Base-by-base conservation (phyloP, 75 land plant genomes). In the Isoetes taiwanensis region DNA sequence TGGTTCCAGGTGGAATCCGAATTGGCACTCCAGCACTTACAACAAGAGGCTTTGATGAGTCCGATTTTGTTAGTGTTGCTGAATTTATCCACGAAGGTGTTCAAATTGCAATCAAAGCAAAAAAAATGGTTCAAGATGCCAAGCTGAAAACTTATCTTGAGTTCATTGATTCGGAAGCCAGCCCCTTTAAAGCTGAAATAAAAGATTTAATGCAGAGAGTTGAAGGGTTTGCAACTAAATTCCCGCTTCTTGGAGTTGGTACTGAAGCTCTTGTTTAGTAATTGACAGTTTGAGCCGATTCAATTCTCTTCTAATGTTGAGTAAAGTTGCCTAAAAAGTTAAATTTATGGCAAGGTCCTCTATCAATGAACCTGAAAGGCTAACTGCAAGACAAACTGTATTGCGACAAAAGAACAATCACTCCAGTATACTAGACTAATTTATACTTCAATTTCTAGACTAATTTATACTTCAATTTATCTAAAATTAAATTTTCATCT, bases 11-110 rank as follows among this genome's bases (percentile, higher is more conserved):
- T 52, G 97, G 97, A 64, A 79, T 91, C 30, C 69, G 97, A 16
- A 91, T 91, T 91, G 97, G 97, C 86, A 77, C 96, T 10, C 90
- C 96, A 29, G 96, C 96, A 0, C 67, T 89, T 69, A 89, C 96
- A 0, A 89, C 96, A 32, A 67, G 96, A 61, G 86, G 86, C 14
- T 63, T 89, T 54, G 58, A 59, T 0, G 86, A 89, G 59, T 64
- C 60, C 1, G 90, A 89, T 17, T 89, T 81, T 41, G 40, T 59
- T 31, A 68, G 67, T 25, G 68, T 75, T 58, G 96, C 96, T 23
- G 85, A 85, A 35, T 73, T 79, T 38, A 82, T 89, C n/a, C 83
- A 89, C 28, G 90, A 89, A 56, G 96, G 90, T n/a, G 72, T 89
- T 28, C 77, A 81, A 63, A 69, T 89, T 35, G 75, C 86, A 2